A percentile compares a stretch with the other conserved stretches of the same genome.
Evolutionary conservation across 2,329 filamentous ascomycete species (phyloP).

Genomic region (Ascochyta koolunga): DNA sequence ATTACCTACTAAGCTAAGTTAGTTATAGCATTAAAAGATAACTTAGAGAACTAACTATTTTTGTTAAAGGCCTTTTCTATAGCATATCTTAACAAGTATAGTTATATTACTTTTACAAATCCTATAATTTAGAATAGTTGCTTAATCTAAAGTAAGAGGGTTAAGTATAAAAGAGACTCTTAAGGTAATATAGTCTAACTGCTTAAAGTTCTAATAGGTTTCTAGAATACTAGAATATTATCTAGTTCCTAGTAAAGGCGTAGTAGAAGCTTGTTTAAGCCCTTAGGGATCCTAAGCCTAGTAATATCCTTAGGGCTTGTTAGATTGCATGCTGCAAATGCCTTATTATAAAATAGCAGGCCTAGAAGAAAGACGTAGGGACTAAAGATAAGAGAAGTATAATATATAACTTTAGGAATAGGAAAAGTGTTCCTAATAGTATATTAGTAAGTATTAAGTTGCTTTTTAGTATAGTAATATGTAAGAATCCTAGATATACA

Average conservation of each 20-base stretch:
- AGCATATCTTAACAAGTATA: background rate
- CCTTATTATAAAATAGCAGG: constrained; percentile 42
- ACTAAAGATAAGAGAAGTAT: constrained; percentile 44
- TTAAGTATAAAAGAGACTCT: background rate
- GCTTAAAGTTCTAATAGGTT: background rate
- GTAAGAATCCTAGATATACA: background rate
- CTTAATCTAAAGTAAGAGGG: background rate
- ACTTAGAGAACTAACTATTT: background rate
- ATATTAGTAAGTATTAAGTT: background rate
- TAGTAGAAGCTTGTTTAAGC: background rate
- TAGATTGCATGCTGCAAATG: constrained; percentile 32
- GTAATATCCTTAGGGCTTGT: background rate
- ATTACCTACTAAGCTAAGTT: constrained; percentile 13
- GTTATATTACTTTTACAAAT: background rate
- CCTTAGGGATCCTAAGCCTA: background rate
- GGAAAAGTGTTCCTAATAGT: background rate
- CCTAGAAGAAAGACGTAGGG: constrained; percentile 37
- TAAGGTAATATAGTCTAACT: background rate
- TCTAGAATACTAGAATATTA: background rate
- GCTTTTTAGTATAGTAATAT: background rate
- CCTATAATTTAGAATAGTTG: background rate
- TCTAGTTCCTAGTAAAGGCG: background rate
- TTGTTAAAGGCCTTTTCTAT: background rate
- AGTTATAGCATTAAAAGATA: too few species aligned
- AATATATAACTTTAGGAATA: constrained; percentile 32